Percentiles rank a stretch among this genome's conserved stretches.
These are phyloP conservation scores for Mycena sp. DNA, from an alignment of 1,284 basidiomycete genomes.

Conservation along the genomic window DNA sequence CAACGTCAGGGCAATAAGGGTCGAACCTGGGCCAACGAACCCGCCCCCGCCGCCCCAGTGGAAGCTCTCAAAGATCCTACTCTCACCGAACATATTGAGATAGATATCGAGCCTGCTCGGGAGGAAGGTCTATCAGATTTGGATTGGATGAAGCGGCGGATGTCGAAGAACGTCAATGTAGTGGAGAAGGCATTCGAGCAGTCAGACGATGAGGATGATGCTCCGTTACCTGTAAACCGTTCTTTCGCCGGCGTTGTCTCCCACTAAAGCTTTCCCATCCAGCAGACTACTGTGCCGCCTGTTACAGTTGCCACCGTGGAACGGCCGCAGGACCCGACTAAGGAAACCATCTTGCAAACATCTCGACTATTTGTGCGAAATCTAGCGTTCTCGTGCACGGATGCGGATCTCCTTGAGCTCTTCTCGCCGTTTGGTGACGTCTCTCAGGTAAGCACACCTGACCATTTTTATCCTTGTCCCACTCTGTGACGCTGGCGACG, in stretches of 20 bases:
- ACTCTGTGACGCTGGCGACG: conserved; percentile 34
- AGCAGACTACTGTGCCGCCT: conserved; percentile 9
- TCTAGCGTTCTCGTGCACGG: conserved; percentile 85
- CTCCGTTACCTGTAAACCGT: conserved; percentile 14
- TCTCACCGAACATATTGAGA: conserved; percentile 1
- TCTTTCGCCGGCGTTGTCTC: not conserved
- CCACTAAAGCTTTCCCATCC: not conserved
- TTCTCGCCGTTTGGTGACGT: conserved; percentile 81
- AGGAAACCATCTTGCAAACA: conserved; percentile 78
- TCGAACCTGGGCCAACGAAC: conserved; percentile 75
- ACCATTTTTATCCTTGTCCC: too few species aligned
- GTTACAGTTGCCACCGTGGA: conserved; percentile 18
- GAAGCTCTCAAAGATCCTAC: conserved; percentile 20
- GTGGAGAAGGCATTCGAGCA: conserved; percentile 66
- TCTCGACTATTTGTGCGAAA: conserved; percentile 93
- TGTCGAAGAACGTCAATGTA: conserved; percentile 59
- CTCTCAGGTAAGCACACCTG: conserved; percentile 64
- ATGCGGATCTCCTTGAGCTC: conserved; percentile 74
- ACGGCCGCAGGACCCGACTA: conserved; percentile 52
- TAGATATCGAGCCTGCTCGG: conserved; percentile 18
- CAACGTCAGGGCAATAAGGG: conserved; percentile 64
- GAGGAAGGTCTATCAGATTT: conserved; percentile 60
- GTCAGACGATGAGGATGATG: conserved; percentile 61
- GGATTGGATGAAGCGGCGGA: conserved; percentile 80
- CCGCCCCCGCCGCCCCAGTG: conserved; percentile 32